Evolutionary conservation across 352 stramenopile genomes (phyloP).

Genomic region (Pythium sukuiense): DNA sequence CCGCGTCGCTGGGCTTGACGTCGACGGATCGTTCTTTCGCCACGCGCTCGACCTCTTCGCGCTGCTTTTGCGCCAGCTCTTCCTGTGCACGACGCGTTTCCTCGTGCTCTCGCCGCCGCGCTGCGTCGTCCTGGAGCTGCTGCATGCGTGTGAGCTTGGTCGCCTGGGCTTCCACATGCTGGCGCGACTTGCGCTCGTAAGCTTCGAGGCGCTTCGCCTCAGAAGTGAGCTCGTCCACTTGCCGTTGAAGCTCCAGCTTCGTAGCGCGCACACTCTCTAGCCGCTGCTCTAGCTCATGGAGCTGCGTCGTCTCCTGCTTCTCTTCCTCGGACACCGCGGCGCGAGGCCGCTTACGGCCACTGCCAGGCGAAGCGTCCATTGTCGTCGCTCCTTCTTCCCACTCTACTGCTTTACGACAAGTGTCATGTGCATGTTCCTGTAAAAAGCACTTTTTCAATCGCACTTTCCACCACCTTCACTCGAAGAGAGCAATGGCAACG

Average conservation of each 20-base stretch:
- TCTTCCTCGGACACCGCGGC: constrained; percentile 5
- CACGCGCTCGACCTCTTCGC: constrained; percentile 35
- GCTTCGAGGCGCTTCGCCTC: constrained; percentile 24
- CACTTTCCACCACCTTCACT: background rate
- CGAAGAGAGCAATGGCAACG: background rate
- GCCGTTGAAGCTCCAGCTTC: constrained; percentile 37
- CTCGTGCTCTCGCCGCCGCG: constrained; percentile 30
- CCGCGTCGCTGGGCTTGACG: constrained; percentile 32
- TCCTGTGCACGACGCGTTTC: constrained; percentile 30
- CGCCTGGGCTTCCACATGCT: constrained; percentile 21
- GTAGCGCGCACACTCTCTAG: constrained; percentile 50
- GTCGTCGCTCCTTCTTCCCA: background rate
- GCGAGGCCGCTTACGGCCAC: constrained; percentile 1
- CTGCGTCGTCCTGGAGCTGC: constrained; percentile 61
- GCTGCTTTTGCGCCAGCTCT: constrained; percentile 23
- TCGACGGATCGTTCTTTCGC: constrained; percentile 48
- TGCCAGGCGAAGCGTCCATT: constrained; percentile 2
- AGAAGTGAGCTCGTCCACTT: constrained; percentile 38
- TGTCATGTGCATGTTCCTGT: too few species aligned
- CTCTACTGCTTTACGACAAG: background rate
- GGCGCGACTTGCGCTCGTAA: constrained; percentile 21
- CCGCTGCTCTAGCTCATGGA: constrained; percentile 40
- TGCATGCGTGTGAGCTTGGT: constrained; percentile 56
- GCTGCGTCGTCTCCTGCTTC: constrained; percentile 9
- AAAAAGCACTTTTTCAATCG: constrained; percentile 4